phyloP scores from a whole-genome alignment of 495 filamentous ascomycete genomes.

The Neurospora sp. region DNA sequence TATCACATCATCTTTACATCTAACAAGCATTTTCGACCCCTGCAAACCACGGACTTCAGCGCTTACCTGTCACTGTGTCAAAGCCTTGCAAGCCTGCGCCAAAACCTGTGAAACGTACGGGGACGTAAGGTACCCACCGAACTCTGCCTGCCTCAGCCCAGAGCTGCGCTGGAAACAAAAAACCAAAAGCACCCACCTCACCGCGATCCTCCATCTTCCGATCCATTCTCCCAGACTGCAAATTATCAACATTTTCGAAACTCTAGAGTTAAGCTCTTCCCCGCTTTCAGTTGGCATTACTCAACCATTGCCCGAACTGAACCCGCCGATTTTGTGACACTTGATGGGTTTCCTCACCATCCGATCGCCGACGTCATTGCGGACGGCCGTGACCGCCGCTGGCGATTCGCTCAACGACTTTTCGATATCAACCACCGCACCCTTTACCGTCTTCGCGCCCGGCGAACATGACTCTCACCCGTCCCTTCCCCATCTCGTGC shows the following conservation, averaged over 20 bases:
- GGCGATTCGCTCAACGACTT: conserved; percentile 13
- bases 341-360: conserved; percentile 32
- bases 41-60: neutral
- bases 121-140: neutral
- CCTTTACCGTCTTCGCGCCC: conserved; percentile 19
- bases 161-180: neutral
- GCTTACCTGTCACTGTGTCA: neutral
- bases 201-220: neutral
- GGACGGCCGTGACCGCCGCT: conserved; percentile 31
- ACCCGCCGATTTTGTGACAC: neutral
- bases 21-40: neutral
- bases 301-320: neutral
- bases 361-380: conserved; percentile 56
- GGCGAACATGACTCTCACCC: conserved; percentile 40
- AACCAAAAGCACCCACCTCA: neutral
- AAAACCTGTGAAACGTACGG: neutral
- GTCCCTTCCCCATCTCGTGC: conserved; percentile 61
- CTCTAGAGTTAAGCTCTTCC: neutral
- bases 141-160: neutral
- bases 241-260: neutral
- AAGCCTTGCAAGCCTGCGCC: neutral
- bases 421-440: conserved; percentile 10
- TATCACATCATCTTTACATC: neutral
- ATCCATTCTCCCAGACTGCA: neutral
- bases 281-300: neutral